Base-by-base conservation (phyloP, 148 eudicot genomes). In the Amaranthus hypochondriacus region DNA sequence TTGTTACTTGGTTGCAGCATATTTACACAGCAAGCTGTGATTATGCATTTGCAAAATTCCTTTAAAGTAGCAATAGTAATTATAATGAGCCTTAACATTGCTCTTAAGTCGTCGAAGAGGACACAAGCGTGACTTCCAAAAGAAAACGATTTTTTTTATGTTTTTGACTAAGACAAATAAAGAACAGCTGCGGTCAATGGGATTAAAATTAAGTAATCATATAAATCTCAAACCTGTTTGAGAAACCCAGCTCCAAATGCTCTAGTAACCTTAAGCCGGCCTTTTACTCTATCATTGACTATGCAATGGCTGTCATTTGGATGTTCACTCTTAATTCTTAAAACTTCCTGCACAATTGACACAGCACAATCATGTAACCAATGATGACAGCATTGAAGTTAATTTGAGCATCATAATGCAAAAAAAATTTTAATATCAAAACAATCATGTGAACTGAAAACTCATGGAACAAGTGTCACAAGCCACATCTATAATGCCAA, bases 241-340 rank as follows among this genome's bases (percentile, higher is more conserved):
- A 96, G 96, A 76, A 88, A 96, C 52, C 99, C 99, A 83, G 99
- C 99, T 65, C 99, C 99, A 86, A 96, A 96, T 56, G 99, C 99
- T 70, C 99, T 94, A 71, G 99, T 92, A 73, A 96, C 99, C 78
- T 96, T 92, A 49, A 92, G 89, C 80, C 97, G 97, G 18, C 99
- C 99, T 85, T 96, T 96, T 65, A 96, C 99, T 86, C 99, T 87
- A 83, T 86, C 97, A 72, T 96, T 92, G 71, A 92, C 99, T 75
- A 96, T 96, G 68, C 99, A 96, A 49, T 89, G 92, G 42, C 72
- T 84, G 80, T 96, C 99, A 84, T 90, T 96, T 49, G 99, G 99
- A 84, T 96, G 99, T 57, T 92, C 99, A 56, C 85, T 89, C 88
- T 85, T 92, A 78, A 96, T 96, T 86, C 98, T 88, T 66, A 73